Evolutionary conservation across 805 yeast genomes (phyloP).

Genomic region (Candida yuanshanica): DNA sequence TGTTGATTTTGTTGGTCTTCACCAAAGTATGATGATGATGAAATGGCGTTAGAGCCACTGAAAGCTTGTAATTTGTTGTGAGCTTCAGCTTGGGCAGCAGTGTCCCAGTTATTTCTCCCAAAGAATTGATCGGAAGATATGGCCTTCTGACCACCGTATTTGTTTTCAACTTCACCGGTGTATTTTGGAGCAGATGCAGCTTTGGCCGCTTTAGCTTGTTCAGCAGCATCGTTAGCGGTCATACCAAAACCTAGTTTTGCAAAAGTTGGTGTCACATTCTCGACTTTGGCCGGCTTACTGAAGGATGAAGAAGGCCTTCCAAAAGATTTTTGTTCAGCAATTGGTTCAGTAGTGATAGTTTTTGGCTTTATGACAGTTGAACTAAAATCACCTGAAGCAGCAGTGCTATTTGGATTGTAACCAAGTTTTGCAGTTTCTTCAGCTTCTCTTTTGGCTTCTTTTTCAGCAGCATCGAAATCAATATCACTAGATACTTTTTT

Average conservation of each 20-base stretch:
- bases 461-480: conserved; percentile 64
- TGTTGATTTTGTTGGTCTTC: conserved; percentile 57
- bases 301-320: conserved; percentile 5
- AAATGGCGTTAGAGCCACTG: conserved; percentile 83
- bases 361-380: conserved; percentile 15
- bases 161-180: conserved; percentile 68
- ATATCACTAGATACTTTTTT: conserved; percentile 51
- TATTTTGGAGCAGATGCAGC: conserved; percentile 54
- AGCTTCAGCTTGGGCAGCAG: conserved; percentile 74
- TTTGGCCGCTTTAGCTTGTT: conserved; percentile 35
- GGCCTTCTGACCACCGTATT: conserved; percentile 86
- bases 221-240: conserved; percentile 58
- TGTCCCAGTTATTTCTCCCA: conserved; percentile 82
- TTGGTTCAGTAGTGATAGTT: conserved; percentile 20
- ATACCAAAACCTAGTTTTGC: conserved; percentile 90
- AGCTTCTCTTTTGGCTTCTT: conserved; percentile 77
- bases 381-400: conserved; percentile 7
- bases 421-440: conserved; percentile 49
- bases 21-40: conserved; percentile 90
- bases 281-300: conserved; percentile 22
- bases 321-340: conserved; percentile 6
- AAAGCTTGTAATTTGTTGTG: conserved; percentile 72
- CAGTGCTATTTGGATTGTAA: conserved; percentile 32
- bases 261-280: conserved; percentile 58
- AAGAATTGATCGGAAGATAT: conserved; percentile 94